Evolutionary conservation across 441 rosid species (phyloP).

Genomic region (Corymbia calophylla): DNA sequence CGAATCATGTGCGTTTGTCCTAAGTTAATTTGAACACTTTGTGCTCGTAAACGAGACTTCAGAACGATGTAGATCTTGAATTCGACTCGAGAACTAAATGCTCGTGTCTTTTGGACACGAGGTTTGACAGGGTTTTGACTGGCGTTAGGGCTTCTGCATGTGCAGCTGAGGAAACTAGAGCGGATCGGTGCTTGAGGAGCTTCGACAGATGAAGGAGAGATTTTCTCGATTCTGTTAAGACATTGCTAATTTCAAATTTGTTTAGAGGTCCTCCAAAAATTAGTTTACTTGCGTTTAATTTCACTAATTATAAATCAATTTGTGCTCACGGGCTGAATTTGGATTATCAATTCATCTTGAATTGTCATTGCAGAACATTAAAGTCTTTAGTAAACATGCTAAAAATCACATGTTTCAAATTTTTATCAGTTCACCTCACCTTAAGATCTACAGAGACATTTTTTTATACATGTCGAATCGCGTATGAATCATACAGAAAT

Average conservation of each 20-base stretch:
- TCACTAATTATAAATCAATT: background rate
- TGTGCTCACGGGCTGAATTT: background rate
- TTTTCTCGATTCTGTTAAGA: background rate
- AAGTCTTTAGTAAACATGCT: background rate
- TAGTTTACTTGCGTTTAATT: background rate
- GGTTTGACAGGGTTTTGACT: background rate
- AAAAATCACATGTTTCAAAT: background rate
- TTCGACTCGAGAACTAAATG: background rate
- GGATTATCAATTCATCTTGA: background rate
- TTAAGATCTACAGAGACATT: background rate
- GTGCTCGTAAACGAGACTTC: background rate
- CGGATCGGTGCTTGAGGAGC: no score
- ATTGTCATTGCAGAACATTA: background rate
- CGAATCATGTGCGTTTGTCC: background rate
- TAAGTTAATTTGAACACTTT: background rate
- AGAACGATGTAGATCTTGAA: background rate
- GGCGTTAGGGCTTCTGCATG: background rate
- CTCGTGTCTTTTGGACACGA: background rate
- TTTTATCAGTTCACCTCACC: background rate
- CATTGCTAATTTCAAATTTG: background rate
- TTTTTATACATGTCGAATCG: background rate
- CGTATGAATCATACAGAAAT: background rate
- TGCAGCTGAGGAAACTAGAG: no score
- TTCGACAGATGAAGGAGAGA: background rate
- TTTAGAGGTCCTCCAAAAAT: background rate